A percentile compares a stretch with the other conserved stretches of the same genome.
Evolutionary conservation across 2,329 filamentous ascomycete genomes (phyloP).

Genomic region (Talaromyces atroroseus): DNA sequence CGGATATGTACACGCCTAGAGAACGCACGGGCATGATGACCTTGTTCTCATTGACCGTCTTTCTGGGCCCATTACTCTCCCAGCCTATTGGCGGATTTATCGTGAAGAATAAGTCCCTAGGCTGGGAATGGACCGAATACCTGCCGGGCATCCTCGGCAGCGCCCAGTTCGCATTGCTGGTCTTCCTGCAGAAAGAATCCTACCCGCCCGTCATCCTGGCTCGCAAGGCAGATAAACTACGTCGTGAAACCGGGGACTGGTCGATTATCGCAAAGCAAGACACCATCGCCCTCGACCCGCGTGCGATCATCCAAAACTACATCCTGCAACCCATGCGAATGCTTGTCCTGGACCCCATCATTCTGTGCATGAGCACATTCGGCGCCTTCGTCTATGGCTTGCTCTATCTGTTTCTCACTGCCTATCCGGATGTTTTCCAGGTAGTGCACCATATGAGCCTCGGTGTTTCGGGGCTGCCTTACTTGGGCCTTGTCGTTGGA

Average conservation of each 20-base stretch:
- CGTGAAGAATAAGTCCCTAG: constrained; percentile 22
- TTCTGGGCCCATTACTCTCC: constrained; percentile 41
- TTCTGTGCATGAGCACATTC: constrained; percentile 45
- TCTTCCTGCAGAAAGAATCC: constrained; percentile 41
- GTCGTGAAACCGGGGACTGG: constrained; percentile 40
- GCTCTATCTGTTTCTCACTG: constrained; percentile 47
- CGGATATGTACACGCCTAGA: constrained; percentile 58
- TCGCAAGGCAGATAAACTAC: constrained; percentile 33
- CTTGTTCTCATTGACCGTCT: constrained; percentile 37
- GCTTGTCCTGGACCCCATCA: constrained; percentile 52
- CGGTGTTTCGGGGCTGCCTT: constrained; percentile 43
- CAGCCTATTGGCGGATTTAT: constrained; percentile 31
- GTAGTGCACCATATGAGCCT: constrained; percentile 44
- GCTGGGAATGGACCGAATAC: constrained; percentile 52
- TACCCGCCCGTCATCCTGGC: constrained; percentile 41
- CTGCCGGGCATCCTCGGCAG: constrained; percentile 39
- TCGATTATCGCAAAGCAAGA: constrained; percentile 32
- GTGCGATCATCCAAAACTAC: constrained; percentile 33
- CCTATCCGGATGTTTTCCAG: constrained; percentile 48
- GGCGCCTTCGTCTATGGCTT: constrained; percentile 45
- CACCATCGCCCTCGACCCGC: constrained; percentile 22
- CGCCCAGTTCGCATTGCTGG: constrained; percentile 26
- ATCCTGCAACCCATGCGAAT: constrained; percentile 49
- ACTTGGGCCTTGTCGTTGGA: constrained; percentile 47
- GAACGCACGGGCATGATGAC: constrained; percentile 56